Base-by-base conservation (phyloP, 805 yeast genomes). In the Yamadazyma scolyti region DNA sequence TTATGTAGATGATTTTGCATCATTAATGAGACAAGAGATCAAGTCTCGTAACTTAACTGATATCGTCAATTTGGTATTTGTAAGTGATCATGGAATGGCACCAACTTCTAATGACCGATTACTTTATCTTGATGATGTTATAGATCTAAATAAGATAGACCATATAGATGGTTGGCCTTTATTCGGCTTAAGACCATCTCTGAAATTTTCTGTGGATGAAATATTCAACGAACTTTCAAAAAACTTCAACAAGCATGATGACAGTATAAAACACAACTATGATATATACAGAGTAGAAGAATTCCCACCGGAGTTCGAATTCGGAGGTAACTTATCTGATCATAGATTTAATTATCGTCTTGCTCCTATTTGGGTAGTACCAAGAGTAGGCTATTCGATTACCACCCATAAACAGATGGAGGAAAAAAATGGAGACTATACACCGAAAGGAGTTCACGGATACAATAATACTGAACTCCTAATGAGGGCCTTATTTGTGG, bases 51-150 rank as follows among this genome's bases (percentile, higher is more conserved):
- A 82, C 42, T 58, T 87, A 37, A 58, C 71, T 0, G 67, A 77
- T 14, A 68, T 86, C 24, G 83, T 82, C 12, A 89, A 90, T 51
- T 57, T 89, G 13, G 58, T 90, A 0, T 61, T 89, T 25, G 82
- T 89, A 3, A 84, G 95, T 26, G 96, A 89, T 54, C 96, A 88
- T 52, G 96, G 96, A 8, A 88, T 87, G 95, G 81, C 94, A 0
- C 90, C 95, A 5, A 82, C 95, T 1, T 71, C 85, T 1, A 73
- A 78, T 40, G 74, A 78, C 9, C 61, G 95, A 37, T 53, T 85
- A 8, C 58, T 88, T 2, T 76, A 75, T 39, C 55, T 89, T 38
- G 96, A 87, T 52, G 93, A 87, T 41, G 39, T 85, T 11, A 56
- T 86, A 8, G 77, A 77, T 45, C 38, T 71, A 38, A 46, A 53